These are phyloP conservation scores for Elongisporangium anandrum DNA, from an alignment of 352 stramenopile species.

Conservation along the genomic window DNA sequence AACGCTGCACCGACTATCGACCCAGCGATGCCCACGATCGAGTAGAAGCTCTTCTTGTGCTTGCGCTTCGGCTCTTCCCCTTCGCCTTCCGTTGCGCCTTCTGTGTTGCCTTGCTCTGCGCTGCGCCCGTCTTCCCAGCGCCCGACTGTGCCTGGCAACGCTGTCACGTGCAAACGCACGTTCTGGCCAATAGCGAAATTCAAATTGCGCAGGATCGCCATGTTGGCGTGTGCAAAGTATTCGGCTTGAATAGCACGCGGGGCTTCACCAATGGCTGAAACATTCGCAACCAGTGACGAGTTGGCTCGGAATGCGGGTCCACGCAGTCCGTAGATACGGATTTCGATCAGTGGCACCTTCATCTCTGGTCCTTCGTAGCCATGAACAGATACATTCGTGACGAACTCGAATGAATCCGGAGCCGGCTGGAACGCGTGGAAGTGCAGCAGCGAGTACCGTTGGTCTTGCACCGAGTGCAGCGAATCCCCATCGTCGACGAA, in stretches of 20 bases:
- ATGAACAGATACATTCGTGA: constrained; percentile 20
- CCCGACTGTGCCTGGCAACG: background rate
- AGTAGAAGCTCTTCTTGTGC: constrained; percentile 23
- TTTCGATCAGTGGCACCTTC: constrained; percentile 38
- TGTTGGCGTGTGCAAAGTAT: constrained; percentile 68
- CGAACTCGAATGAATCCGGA: constrained; percentile 36
- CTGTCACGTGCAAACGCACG: constrained; percentile 35
- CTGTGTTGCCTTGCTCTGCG: constrained; percentile 1
- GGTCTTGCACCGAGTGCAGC: constrained; percentile 47
- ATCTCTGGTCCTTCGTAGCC: constrained; percentile 72
- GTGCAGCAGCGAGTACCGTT: constrained; percentile 44
- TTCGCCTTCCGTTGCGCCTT: constrained; percentile 11
- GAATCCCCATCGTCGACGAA: constrained; percentile 79
- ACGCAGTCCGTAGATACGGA: constrained; percentile 55
- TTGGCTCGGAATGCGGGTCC: constrained; percentile 41
- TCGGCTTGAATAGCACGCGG: constrained; percentile 26
- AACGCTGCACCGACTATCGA: constrained; percentile 42
- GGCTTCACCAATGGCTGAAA: constrained; percentile 8
- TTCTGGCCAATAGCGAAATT: constrained; percentile 37
- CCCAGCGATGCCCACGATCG: constrained; percentile 32
- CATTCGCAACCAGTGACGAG: constrained; percentile 38
- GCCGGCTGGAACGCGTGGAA: constrained; percentile 37
- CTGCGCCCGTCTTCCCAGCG: background rate
- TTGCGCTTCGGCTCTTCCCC: constrained; percentile 6
- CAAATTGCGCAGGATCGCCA: constrained; percentile 49